phyloP scores from a whole-genome alignment of 148 eudicot species.

The Nyssa sinensis region DNA sequence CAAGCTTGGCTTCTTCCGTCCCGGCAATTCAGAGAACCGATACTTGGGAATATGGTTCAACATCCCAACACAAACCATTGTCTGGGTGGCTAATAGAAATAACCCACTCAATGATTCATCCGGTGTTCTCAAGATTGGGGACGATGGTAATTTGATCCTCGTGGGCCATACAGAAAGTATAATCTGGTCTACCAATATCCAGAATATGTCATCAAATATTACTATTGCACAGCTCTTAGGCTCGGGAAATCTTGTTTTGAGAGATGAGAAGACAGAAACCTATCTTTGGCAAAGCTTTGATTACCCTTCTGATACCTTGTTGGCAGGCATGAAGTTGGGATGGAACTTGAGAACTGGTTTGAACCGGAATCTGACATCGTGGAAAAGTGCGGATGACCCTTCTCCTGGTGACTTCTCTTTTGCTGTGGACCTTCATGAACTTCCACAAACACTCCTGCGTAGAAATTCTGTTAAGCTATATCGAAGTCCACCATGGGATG shows the following conservation, averaged over 20 bases:
- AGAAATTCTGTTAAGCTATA: background rate
- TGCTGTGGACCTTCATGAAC: conserved; percentile 32
- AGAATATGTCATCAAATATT: conserved; percentile 5
- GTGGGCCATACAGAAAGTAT: conserved; percentile 9
- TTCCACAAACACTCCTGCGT: conserved; percentile 35
- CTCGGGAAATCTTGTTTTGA: conserved; percentile 42
- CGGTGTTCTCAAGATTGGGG: conserved; percentile 15
- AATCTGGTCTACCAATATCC: background rate
- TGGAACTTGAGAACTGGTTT: conserved; percentile 31
- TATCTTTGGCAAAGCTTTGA: conserved; percentile 46
- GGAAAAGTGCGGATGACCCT: conserved; percentile 30
- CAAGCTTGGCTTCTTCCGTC: conserved; percentile 38
- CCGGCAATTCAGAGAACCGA: conserved; percentile 15
- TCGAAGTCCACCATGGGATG: background rate
- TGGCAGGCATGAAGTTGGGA: conserved; percentile 47
- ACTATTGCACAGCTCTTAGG: conserved; percentile 25
- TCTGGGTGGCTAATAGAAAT: conserved; percentile 53
- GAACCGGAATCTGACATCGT: conserved; percentile 30
- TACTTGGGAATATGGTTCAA: conserved; percentile 42
- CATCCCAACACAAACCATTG: conserved; percentile 16
- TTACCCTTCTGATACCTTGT: conserved; percentile 32
- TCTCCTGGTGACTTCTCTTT: conserved; percentile 30
- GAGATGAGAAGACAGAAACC: conserved; percentile 15
- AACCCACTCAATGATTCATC: conserved; percentile 16
- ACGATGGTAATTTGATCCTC: conserved; percentile 16